phyloP scores from a whole-genome alignment of 768 basidiomycete species.

The Suillus lakei region DNA sequence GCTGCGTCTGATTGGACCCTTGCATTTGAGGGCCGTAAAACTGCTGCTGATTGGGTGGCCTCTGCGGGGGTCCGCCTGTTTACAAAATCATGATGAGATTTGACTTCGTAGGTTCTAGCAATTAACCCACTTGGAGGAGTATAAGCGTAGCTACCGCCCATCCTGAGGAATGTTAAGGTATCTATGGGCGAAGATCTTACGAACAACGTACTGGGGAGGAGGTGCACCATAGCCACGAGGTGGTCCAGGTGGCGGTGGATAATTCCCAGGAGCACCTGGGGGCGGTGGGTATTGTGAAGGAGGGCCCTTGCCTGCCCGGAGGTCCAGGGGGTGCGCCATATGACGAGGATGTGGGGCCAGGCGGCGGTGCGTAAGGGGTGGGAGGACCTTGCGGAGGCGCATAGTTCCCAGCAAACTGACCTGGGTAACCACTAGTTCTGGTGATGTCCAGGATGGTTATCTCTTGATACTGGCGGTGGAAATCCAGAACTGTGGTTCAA shows the following conservation, averaged over 20 bases:
- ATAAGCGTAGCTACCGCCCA: constrained; percentile 8
- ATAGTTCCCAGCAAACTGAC: constrained; percentile 25
- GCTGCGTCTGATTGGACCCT: constrained; percentile 47
- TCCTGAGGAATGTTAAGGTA: neutral
- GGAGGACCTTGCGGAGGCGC: constrained; percentile 16
- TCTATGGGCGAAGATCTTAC: constrained; percentile 18
- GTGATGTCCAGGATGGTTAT: constrained; percentile 47
- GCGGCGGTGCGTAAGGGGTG: constrained; percentile 9
- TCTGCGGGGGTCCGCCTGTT: constrained; percentile 47
- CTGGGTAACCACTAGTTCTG: constrained; percentile 33
- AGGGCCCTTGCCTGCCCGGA: constrained; percentile 23
- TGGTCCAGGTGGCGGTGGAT: constrained; percentile 21
- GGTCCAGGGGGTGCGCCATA: constrained; percentile 26
- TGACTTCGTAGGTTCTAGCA: neutral
- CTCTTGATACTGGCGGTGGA: constrained; percentile 32
- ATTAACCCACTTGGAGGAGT: constrained; percentile 12
- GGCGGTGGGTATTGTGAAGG: constrained; percentile 16
- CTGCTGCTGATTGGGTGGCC: constrained; percentile 62
- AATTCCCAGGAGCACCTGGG: constrained; percentile 11
- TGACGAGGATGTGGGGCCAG: constrained; percentile 18
- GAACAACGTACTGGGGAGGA: neutral
- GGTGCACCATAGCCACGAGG: constrained; percentile 17
- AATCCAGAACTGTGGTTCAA: constrained; percentile 16
- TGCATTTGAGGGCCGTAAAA: constrained; percentile 65
- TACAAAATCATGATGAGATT: neutral